These are phyloP conservation scores for Alternaria infectoria DNA, from an alignment of 2,329 filamentous ascomycete species.

Conservation along the genomic window DNA sequence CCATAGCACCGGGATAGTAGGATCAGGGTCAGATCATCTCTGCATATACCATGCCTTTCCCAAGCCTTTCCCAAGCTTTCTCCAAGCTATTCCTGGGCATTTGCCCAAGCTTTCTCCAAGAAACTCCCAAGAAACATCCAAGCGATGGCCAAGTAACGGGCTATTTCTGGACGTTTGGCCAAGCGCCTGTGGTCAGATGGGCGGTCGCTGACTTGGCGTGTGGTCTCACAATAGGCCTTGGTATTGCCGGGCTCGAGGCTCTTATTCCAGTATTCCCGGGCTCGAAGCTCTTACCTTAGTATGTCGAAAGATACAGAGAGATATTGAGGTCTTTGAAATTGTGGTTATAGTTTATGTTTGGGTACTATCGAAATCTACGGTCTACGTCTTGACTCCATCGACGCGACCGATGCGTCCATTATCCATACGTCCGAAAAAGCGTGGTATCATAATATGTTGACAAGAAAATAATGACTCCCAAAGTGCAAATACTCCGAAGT, in stretches of 20 bases:
- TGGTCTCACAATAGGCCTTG: neutral
- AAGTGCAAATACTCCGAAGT: neutral
- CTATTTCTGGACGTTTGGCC: neutral
- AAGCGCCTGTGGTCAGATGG: neutral
- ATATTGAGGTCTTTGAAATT: neutral
- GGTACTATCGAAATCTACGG: neutral
- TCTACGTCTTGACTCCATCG: neutral
- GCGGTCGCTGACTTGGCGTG: neutral
- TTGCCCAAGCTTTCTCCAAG: neutral
- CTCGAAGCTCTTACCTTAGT: neutral
- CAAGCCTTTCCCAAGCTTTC: neutral
- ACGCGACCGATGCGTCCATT: neutral
- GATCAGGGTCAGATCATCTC: conserved; percentile 9
- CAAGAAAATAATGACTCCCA: neutral
- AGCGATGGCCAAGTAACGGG: neutral
- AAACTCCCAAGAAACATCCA: neutral
- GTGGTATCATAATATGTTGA: conserved; percentile 21
- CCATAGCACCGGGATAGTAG: conserved; percentile 6
- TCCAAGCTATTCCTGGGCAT: neutral
- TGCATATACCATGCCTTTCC: conserved; percentile 9
- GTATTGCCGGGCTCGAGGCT: neutral
- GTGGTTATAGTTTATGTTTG: neutral
- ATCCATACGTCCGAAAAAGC: conserved; percentile 1
- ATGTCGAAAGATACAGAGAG: neutral
- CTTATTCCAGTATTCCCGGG: neutral